Conservation (phyloP, 345 rosid species). For the Zanthoxylum bungeanum region DNA sequence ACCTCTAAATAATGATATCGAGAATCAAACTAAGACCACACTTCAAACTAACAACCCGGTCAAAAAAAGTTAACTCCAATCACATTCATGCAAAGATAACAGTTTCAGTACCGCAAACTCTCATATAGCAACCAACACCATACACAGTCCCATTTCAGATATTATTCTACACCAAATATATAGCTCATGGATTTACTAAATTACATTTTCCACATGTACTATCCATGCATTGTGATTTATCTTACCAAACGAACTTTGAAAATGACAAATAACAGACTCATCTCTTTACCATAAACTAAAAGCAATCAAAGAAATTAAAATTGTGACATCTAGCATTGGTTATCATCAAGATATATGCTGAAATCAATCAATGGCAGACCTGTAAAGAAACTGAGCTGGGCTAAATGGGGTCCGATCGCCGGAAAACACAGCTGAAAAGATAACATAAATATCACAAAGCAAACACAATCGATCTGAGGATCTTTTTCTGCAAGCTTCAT, state of each 20-base stretch:
- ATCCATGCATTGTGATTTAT: constrained; percentile 5
- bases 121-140: background rate
- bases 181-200: background rate
- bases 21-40: no score
- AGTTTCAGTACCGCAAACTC: background rate
- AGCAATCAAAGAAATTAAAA: background rate
- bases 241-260: background rate
- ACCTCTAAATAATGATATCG: constrained; percentile 5
- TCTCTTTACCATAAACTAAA: background rate
- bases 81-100: background rate
- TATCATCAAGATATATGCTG: background rate
- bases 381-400: constrained; percentile 87
- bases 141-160: background rate
- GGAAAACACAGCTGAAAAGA: constrained; percentile 72
- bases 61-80: background rate
- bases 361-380: constrained; percentile 39
- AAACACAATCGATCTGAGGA: constrained; percentile 49
- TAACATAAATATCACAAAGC: constrained; percentile 65
- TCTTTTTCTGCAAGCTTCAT: constrained; percentile 48
- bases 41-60: background rate
- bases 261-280: background rate
- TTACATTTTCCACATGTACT: background rate
- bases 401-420: constrained; percentile 76
- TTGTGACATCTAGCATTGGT: background rate
- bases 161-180: background rate